Conservation (phyloP, 2,329 filamentous ascomycete genomes). For the Sphaerostilbella broomeana region DNA sequence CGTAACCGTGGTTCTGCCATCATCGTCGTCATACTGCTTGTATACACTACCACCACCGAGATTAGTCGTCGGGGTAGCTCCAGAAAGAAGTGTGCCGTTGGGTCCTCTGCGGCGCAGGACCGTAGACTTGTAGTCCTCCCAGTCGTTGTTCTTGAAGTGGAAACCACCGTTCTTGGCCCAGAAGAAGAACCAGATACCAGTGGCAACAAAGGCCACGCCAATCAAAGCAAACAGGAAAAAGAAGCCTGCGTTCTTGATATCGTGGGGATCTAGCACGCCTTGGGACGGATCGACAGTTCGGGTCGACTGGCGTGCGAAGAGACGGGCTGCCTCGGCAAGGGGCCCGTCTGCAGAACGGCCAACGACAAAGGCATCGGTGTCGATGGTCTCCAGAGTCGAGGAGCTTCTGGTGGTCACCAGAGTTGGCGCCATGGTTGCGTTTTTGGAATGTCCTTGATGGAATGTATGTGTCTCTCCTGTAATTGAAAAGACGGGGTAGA, state of each 20-base stretch:
- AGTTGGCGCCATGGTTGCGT: constrained; percentile 35
- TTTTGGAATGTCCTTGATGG: constrained; percentile 12
- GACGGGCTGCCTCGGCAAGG: constrained; percentile 33
- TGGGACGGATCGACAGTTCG: constrained; percentile 32
- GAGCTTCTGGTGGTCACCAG: constrained; percentile 24
- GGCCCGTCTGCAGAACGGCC: constrained; percentile 33
- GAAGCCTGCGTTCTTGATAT: constrained; percentile 63
- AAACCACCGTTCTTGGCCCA: constrained; percentile 97
- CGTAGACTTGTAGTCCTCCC: constrained; percentile 97
- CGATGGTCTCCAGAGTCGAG: constrained; percentile 12
- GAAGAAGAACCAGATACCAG: constrained; percentile 95
- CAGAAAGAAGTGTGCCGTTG: constrained; percentile 77
- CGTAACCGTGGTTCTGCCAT: constrained; percentile 40
- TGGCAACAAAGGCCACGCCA: constrained; percentile 66
- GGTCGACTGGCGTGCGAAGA: constrained; percentile 30
- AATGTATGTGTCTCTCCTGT: constrained; percentile 17
- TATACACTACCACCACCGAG: constrained; percentile 85
- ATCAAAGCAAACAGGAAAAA: constrained; percentile 83
- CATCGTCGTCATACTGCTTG: constrained; percentile 58
- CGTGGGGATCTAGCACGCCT: constrained; percentile 47
- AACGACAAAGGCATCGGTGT: constrained; percentile 17
- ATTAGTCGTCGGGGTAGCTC: constrained; percentile 73
- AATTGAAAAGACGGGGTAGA: neutral
- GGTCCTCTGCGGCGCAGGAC: constrained; percentile 83
- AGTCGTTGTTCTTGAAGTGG: constrained; percentile 75